Evolutionary conservation across 2,329 filamentous ascomycete genomes (phyloP), one percentile per base, ranked within the genome.

Genomic region (Coniochaeta ligniaria): DNA sequence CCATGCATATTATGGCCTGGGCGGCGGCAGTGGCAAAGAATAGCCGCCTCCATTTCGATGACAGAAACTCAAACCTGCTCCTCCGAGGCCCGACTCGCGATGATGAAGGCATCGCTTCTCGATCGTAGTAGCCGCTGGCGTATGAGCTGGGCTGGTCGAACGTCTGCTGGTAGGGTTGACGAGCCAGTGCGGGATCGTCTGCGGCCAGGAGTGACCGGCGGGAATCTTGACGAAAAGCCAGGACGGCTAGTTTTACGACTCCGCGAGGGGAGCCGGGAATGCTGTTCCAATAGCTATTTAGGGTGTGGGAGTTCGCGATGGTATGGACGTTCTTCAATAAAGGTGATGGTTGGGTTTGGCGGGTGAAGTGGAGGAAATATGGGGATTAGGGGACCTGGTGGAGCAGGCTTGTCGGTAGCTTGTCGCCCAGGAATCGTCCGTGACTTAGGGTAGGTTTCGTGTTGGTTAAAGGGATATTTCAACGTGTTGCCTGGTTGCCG

Each of bases 1-100:
- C 88, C 66, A 98, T 82, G 64, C 91, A 90, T 60, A 96, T 83
- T 63, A 89, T 76, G 64, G 92, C 90, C 79, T 99, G 95, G 61
- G 90, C 64, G 54, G 88, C 74, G 38, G 91, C 87, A 38, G 90
- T 82, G 64, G 86, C 73, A 75, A 96, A 85, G 72, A 98, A 98
- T 63, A 86, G 80, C 81, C 92, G 94, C 17, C 93, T 92, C 94
- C 95, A 99, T 70, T 83, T 85, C 61, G 90, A 90, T 71, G 87
- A 90, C 68, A 96, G 88, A 67, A 90, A 85, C 72, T 92, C 94
- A 79, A 93, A 85, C 67, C 76, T 85, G 68, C 71, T 70, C 65
- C 70, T 69, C 64, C 69, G 72, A 69, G 74, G 70, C 60, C 66
- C 67, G 60, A 62, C 67, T 64, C 67, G 70, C 60, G 47, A 68